These are phyloP conservation scores for Phialophora expanda DNA, from an alignment of 2,329 filamentous ascomycete genomes.

Conservation along the genomic window DNA sequence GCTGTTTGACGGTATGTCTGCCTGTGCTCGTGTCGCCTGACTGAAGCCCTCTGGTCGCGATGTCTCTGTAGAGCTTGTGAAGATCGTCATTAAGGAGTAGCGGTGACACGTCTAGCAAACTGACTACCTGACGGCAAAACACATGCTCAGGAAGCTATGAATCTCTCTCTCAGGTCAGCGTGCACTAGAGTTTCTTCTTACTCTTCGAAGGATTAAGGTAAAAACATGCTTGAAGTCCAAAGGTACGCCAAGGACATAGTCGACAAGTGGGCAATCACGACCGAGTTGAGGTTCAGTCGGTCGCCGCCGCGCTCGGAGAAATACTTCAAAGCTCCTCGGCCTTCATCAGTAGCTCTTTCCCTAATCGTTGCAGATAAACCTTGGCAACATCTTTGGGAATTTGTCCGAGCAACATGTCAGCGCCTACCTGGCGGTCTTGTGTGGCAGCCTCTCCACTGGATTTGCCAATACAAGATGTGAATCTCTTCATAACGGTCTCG, in stretches of 20 bases:
- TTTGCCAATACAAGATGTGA: constrained; percentile 12
- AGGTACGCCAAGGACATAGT: not conserved
- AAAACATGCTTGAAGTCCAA: not conserved
- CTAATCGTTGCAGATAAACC: constrained; percentile 77
- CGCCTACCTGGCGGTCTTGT: not conserved
- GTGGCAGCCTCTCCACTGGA: constrained; percentile 5
- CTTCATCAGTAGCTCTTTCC: constrained; percentile 65
- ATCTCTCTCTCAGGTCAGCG: not conserved
- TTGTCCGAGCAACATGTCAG: constrained; percentile 45
- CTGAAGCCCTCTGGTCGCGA: not conserved
- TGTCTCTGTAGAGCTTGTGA: not conserved
- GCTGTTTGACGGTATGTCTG: not conserved
- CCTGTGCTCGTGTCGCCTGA: not conserved
- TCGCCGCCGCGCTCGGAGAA: not conserved
- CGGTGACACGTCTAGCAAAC: not conserved
- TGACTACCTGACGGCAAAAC: not conserved
- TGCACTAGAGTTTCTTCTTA: not conserved
- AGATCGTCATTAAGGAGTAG: not conserved
- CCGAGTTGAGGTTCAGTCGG: not conserved
- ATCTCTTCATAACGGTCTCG: constrained; percentile 59
- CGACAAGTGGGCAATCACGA: not conserved
- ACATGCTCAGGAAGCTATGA: not conserved
- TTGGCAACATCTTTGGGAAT: constrained; percentile 68
- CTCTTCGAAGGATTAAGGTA: not conserved
- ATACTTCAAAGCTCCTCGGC: constrained; percentile 32